Evolutionary conservation across 2,329 filamentous ascomycete genomes (phyloP), one percentile per base, ranked within the genome.

Genomic region (Chaetomiaceae sp.): DNA sequence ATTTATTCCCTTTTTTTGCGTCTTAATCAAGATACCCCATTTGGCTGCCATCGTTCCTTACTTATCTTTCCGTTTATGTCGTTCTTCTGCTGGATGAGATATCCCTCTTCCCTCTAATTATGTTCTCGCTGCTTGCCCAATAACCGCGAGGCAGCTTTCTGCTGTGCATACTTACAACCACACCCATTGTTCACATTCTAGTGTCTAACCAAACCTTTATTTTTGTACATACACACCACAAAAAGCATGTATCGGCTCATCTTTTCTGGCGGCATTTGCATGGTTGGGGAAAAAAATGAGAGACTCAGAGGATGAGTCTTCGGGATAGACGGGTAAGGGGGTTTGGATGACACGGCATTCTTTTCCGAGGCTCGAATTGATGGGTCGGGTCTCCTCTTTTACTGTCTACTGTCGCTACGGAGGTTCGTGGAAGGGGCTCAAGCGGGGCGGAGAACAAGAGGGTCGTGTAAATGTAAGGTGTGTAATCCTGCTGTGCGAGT

Each of bases 21-120:
- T 55, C 45, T 45, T 40, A 50, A 43, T 49, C 43, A 51, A 55
- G 53, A 55, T 55, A 55, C 53, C 53, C 53, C 46, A 55, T 53
- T n/a, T 41, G 39, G 50, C 53, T 55, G 44, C 42, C 34, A 41
- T 53, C 53, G 37, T 51, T 51, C 49, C 38, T 47, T 6, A 5
- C 25, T 27, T 5, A 12, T 27, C 25, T 27, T 27, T 27, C 12
- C n/a, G n/a, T 27, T 27, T 27, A 12, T 27, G 6, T 12, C 12
- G 25, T 27, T 27, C 5, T 33, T 35, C 34, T 44, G 25, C 25
- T 21, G 41, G 25, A 20, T 33, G 41, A 20, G 41, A 34, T 35
- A 16, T 23, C 13, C 19, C 19, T 34, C 17, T 21, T 17, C 23
- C 23, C 17, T 23, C 35, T 23, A 7, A 4, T 16, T 30, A 16